A percentile compares a stretch with the other conserved stretches of the same genome.
Conservation (phyloP, 371 early-diverging fungal genomes). For the Apophysomyces variabilis region DNA sequence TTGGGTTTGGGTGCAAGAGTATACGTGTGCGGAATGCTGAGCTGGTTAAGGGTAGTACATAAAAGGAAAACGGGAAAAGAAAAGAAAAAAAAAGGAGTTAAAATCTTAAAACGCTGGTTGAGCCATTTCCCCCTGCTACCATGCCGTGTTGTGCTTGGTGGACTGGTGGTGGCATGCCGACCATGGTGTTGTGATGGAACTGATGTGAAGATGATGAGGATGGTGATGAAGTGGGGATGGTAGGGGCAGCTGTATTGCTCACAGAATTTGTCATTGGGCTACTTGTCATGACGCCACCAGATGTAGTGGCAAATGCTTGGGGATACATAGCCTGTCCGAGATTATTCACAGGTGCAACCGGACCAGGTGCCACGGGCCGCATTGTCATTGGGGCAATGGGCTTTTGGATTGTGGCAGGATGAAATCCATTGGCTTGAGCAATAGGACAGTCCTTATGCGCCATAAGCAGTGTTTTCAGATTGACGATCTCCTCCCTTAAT, state of each 20-base stretch:
- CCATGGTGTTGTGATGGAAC: conserved; percentile 14
- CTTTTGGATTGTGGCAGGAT: conserved; percentile 33
- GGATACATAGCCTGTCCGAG: conserved; percentile 7
- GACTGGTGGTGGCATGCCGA: conserved; percentile 15
- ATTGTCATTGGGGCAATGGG: conserved; percentile 25
- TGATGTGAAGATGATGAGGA: conserved; percentile 8
- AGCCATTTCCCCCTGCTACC: conserved; percentile 18
- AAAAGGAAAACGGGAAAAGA: conserved; percentile 1
- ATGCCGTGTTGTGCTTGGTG: conserved; percentile 19
- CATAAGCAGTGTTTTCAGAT: conserved; percentile 72
- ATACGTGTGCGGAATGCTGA: not conserved
- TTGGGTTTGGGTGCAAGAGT: not conserved
- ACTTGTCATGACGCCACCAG: conserved; percentile 9
- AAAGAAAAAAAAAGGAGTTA: conserved; percentile 9
- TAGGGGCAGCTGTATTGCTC: not conserved
- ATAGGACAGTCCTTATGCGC: conserved; percentile 82
- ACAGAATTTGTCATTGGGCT: conserved; percentile 5
- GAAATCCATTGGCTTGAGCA: conserved; percentile 68
- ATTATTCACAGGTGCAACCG: conserved; percentile 9
- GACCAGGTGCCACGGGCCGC: conserved; percentile 18
- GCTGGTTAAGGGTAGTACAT: conserved; percentile 3
- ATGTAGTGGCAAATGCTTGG: conserved; percentile 13
- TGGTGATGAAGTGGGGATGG: not conserved
- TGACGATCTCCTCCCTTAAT: conserved; percentile 75
- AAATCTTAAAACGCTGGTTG: conserved; percentile 22